Conservation (phyloP, 345 rosid genomes). For the Reutealis trisperma region DNA sequence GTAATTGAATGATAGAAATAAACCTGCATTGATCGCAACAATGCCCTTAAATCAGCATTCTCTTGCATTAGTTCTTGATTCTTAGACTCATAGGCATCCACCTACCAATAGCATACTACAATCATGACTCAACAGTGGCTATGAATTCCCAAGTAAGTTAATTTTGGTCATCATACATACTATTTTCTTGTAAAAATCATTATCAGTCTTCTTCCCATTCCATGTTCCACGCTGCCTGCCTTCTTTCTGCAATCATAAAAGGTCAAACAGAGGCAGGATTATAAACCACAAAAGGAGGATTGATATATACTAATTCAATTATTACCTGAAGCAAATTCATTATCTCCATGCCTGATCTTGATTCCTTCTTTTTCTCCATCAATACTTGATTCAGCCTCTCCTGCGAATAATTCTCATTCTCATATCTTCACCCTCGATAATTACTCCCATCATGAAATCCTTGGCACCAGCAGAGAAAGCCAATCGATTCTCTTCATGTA, state of each 20-base stretch:
- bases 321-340: slow-evolving; percentile 96
- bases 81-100: slow-evolving; percentile 92
- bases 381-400: slow-evolving; percentile 94
- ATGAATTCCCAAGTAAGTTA: slow-evolving; percentile 12
- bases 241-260: slow-evolving; percentile 72
- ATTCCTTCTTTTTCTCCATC: slow-evolving; percentile 99
- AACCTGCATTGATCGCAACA: slow-evolving; percentile 92
- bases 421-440: neutral
- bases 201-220: slow-evolving; percentile 96
- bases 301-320: neutral
- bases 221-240: slow-evolving; percentile 98
- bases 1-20: slow-evolving; percentile 6
- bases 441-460: slow-evolving; percentile 1
- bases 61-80: slow-evolving; percentile 91
- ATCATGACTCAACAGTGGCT: neutral
- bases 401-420: slow-evolving; percentile 29
- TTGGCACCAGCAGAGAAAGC: neutral
- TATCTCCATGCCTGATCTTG: slow-evolving; percentile 96
- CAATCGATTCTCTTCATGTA: slow-evolving; percentile 1
- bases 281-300: neutral
- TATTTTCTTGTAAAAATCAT: slow-evolving; percentile 92
- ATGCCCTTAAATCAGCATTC: slow-evolving; percentile 84
- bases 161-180: slow-evolving; percentile 51
- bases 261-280: neutral
- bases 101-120: slow-evolving; percentile 45